phyloP scores from a whole-genome alignment of 2,329 filamentous ascomycete genomes.

The Mariannaea sp. region DNA sequence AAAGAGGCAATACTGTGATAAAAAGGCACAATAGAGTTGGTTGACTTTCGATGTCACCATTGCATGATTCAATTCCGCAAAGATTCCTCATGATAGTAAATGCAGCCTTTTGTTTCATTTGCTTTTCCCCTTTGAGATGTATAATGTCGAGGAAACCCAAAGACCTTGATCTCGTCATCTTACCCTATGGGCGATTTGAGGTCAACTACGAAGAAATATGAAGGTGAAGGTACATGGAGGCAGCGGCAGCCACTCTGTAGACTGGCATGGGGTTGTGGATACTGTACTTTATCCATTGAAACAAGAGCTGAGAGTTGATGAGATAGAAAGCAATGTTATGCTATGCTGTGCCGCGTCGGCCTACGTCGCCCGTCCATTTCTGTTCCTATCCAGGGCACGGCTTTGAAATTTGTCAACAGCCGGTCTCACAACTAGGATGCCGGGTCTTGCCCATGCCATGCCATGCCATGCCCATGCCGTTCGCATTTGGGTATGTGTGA shows the following conservation, averaged over 20 bases:
- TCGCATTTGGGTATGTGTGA: slow-evolving; percentile 7
- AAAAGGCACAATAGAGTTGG: too few species aligned
- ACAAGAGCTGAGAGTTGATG: slow-evolving; percentile 9
- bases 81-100: too few species aligned
- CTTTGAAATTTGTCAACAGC: neutral
- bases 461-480: neutral
- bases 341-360: slow-evolving; percentile 6
- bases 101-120: too few species aligned
- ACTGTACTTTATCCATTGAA: neutral
- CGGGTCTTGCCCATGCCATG: slow-evolving; percentile 1
- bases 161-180: slow-evolving; percentile 1
- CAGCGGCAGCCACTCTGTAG: neutral
- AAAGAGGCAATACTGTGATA: too few species aligned
- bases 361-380: neutral
- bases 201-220: slow-evolving; percentile 5
- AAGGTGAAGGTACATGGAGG: slow-evolving; percentile 2
- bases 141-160: neutral
- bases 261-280: slow-evolving; percentile 10
- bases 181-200: neutral
- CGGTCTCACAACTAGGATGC: neutral
- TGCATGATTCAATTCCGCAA: too few species aligned
- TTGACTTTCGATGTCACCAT: too few species aligned
- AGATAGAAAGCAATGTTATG: slow-evolving; percentile 1
- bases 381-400: slow-evolving; percentile 4
- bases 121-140: too few species aligned